Evolutionary conservation across 1,139 yeast species (phyloP), one percentile per base, ranked within the genome.

Genomic region (Saccharomyces uvarum): DNA sequence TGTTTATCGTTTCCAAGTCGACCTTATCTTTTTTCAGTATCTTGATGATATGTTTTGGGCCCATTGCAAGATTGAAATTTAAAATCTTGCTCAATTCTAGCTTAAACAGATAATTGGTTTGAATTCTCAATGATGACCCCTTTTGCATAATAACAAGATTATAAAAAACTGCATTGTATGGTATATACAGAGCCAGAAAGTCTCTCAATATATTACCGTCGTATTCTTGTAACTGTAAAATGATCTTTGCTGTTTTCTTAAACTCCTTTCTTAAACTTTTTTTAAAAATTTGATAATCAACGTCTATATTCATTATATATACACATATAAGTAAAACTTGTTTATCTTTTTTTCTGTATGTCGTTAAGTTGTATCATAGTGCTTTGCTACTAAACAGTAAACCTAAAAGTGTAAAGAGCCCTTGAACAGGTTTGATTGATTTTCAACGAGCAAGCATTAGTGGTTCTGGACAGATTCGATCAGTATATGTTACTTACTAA

Each of bases 31-130:
- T 47, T 29, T 31, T 50, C 32, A 53, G 51, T 29, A 52, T 54
- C 38, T 58, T 59, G 8, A 56, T 51, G 50, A 61, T 51, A 50
- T 58, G 57, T 46, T 59, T 58, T 11, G 64, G 60, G 42, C 59
- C 61, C 44, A 59, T 54, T 21, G 54, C 57, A 16, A 60, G 49
- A 49, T 57, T 60, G 6, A 61, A 48, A 32, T 60, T 62, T 13
- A 58, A 57, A 51, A 57, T 55, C 32, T 54, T 53, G 4, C 49
- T 49, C 14, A 59, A 38, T 29, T 59, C 58, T 31, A 47, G 49
- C 41, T 49, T 54, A 42, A 60, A 46, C 13, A 51, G 50, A n/a
- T 8, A n/a, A 38, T 49, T 49, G 14, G 54, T 33, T 44, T 56
- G 51, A 13, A 49, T 28, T 28, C 53, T 51, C 19, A 38, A 38